Evolutionary conservation across 306 rosid species (phyloP).

Genomic region (Mimosa pudica): DNA sequence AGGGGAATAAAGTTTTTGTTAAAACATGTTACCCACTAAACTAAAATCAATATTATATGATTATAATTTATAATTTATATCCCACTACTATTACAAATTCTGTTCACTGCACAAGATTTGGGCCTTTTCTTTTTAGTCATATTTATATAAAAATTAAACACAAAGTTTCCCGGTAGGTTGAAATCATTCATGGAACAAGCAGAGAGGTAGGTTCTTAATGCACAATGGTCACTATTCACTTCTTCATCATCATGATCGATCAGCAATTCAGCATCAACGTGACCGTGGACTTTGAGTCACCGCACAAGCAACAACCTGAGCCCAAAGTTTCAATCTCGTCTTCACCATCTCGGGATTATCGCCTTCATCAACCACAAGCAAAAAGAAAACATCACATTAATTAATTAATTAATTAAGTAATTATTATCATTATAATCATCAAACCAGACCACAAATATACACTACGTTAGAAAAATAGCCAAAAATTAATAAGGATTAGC

Average conservation of each 20-base stretch:
- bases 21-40: neutral
- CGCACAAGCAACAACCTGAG: conserved; percentile 95
- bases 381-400: neutral
- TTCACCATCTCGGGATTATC: conserved; percentile 85
- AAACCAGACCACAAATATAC: neutral
- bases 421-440: neutral
- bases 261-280: neutral
- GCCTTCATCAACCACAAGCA: conserved; percentile 43
- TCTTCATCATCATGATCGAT: conserved; percentile 10
- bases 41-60: neutral
- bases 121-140: neutral
- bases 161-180: neutral
- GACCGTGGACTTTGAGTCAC: conserved; percentile 63
- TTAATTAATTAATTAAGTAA: neutral
- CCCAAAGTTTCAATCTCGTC: conserved; percentile 89
- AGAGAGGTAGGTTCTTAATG: neutral
- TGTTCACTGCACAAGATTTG: neutral
- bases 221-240: neutral
- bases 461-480: neutral
- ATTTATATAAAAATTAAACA: neutral
- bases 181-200: neutral
- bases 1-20: neutral
- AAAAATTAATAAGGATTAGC: neutral
- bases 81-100: neutral
- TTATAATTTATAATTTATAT: too few species aligned